A percentile compares a stretch with the other conserved stretches of the same genome.
Evolutionary conservation across 2,329 filamentous ascomycete species (phyloP).

Genomic region (Ceratocystis ficicola): DNA sequence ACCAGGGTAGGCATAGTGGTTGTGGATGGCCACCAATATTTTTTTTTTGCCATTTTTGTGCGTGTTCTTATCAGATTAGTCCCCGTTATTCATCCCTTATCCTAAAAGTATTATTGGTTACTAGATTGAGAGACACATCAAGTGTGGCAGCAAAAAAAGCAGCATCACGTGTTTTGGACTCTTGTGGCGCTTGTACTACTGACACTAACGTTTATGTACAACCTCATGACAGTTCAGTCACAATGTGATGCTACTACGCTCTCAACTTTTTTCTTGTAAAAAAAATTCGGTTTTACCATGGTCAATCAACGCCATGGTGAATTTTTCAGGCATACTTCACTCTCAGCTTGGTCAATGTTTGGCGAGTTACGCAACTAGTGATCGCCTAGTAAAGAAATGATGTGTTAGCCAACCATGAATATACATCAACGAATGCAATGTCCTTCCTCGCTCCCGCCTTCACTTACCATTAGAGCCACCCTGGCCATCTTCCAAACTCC

Average conservation of each 20-base stretch:
- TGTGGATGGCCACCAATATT: conserved; percentile 14
- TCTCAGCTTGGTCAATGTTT: neutral
- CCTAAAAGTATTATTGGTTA: too few relatives aligned
- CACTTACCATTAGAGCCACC: conserved; percentile 13
- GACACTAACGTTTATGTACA: neutral
- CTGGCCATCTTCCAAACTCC: conserved; percentile 13
- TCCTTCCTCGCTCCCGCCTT: neutral
- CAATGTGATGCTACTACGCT: too few relatives aligned
- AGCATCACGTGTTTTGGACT: neutral
- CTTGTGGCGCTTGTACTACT: neutral
- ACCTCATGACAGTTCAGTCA: neutral
- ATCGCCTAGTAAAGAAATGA: neutral
- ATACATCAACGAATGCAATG: neutral
- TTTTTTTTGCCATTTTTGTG: conserved; percentile 19
- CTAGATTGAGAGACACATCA: neutral
- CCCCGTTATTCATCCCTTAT: conserved; percentile 11
- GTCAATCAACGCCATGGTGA: neutral
- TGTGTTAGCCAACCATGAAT: neutral
- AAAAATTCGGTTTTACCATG: neutral
- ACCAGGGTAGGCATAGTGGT: conserved; percentile 8
- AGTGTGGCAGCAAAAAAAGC: neutral
- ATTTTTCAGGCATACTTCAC: neutral
- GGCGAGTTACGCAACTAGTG: conserved; percentile 4
- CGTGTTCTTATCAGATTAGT: conserved; percentile 17
- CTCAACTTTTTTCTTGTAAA: neutral